phyloP scores from a whole-genome alignment of 75 land plant species.

The Sequoiadendron giganteum region DNA sequence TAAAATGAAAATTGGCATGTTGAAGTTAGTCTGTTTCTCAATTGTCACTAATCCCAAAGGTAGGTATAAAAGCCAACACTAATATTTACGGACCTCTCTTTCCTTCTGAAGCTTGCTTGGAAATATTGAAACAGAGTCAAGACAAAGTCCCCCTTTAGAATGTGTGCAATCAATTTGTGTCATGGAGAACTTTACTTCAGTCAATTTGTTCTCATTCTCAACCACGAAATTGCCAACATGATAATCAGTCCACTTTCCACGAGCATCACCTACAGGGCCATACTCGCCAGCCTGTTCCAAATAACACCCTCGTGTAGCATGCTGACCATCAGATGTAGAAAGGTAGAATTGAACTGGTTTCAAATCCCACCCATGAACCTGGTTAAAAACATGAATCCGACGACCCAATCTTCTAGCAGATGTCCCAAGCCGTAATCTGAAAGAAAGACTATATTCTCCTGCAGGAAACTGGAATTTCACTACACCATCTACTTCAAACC shows the following conservation, averaged over 20 bases:
- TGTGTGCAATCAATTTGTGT: conserved; percentile 77
- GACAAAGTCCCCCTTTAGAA: conserved; percentile 78
- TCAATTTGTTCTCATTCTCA: conserved; percentile 22
- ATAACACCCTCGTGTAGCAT: conserved; percentile 38
- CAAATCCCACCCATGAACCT: conserved; percentile 72
- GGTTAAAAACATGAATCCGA: conserved; percentile 50
- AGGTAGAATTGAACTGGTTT: conserved; percentile 67
- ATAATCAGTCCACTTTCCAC: conserved; percentile 63
- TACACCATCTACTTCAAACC: conserved; percentile 78
- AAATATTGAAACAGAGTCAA: conserved; percentile 54
- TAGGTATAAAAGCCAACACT: neutral
- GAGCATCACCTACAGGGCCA: conserved; percentile 23
- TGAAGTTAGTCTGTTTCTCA: neutral
- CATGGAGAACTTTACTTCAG: conserved; percentile 63
- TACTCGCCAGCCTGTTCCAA: conserved; percentile 41
- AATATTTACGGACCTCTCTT: conserved; percentile 3
- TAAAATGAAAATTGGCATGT: neutral
- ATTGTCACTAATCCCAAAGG: neutral
- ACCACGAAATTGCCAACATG: conserved; percentile 64
- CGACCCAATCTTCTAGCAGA: conserved; percentile 57
- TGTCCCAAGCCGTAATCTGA: conserved; percentile 68
- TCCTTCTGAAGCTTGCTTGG: conserved; percentile 29
- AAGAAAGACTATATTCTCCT: conserved; percentile 64
- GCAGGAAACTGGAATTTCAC: conserved; percentile 60
- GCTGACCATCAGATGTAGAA: conserved; percentile 71